Percentiles rank a stretch among this genome's conserved stretches.
These are phyloP conservation scores for Schizothecium vesticola DNA, from an alignment of 495 filamentous ascomycete species.

Conservation along the genomic window DNA sequence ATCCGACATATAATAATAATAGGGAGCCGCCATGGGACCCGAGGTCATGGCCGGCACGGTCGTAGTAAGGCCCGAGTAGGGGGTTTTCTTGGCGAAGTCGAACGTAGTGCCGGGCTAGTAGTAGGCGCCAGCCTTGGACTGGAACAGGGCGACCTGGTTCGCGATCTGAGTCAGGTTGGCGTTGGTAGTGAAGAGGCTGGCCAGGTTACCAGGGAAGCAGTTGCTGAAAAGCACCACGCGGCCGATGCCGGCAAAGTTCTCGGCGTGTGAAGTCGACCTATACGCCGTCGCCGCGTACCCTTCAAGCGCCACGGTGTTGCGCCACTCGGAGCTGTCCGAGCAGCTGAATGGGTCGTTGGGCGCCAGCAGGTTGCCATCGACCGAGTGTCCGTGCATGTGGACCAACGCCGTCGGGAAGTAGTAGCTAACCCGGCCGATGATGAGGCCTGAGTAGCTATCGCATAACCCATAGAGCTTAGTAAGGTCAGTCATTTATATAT, in stretches of 20 bases:
- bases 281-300: slow-evolving; percentile 5
- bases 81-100: slow-evolving; percentile 5
- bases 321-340: neutral
- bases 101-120: slow-evolving; percentile 2
- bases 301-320: neutral
- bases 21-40: neutral
- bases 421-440: neutral
- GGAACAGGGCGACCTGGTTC: slow-evolving; percentile 2
- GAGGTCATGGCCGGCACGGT: neutral
- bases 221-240: slow-evolving; percentile 4
- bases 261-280: neutral
- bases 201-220: slow-evolving; percentile 7
- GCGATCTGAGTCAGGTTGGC: slow-evolving; percentile 11
- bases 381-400: neutral
- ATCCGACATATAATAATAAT: no score
- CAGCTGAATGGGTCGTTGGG: neutral
- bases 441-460: neutral
- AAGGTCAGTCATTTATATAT: no score
- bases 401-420: neutral
- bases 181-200: neutral
- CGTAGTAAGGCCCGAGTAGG: neutral
- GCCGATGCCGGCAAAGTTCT: slow-evolving; percentile 11
- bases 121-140: slow-evolving; percentile 1
- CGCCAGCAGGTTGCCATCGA: neutral
- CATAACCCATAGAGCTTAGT: no score